A percentile compares a stretch with the other conserved stretches of the same genome.
Evolutionary conservation across 83 land plant genomes (phyloP).

Genomic region (Larix sibirica): DNA sequence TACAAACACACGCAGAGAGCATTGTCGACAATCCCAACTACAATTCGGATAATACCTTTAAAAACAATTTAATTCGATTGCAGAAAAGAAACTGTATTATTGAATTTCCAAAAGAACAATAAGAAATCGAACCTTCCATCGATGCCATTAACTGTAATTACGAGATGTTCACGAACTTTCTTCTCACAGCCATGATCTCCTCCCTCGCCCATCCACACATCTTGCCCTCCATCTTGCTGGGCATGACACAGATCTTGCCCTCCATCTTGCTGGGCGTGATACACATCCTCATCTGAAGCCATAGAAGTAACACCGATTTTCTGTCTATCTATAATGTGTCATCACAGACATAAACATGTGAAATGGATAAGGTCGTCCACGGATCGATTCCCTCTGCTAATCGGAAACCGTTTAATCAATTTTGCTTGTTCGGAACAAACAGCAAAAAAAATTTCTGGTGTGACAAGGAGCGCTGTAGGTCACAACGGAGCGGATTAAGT

Average conservation of each 20-base stretch:
- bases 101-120: background rate
- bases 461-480: too few species aligned
- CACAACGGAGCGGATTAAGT: too few species aligned
- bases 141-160: slow-evolving; percentile 56
- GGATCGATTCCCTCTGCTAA: too few species aligned
- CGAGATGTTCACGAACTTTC: slow-evolving; percentile 30
- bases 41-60: background rate
- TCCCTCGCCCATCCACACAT: background rate
- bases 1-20: too few species aligned
- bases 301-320: background rate
- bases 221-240: background rate
- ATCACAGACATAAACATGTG: too few species aligned
- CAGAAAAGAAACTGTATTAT: background rate
- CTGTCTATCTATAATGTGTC: too few species aligned
- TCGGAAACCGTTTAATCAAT: too few species aligned
- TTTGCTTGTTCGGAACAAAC: too few species aligned
- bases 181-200: background rate
- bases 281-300: background rate
- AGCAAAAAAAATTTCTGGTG: too few species aligned
- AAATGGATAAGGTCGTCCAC: too few species aligned
- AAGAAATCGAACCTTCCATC: slow-evolving; percentile 41
- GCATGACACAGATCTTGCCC: background rate
- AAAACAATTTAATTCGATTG: background rate
- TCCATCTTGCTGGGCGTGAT: background rate
- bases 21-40: background rate